Conservation (phyloP, 441 rosid genomes). For the Breynia disticha region DNA sequence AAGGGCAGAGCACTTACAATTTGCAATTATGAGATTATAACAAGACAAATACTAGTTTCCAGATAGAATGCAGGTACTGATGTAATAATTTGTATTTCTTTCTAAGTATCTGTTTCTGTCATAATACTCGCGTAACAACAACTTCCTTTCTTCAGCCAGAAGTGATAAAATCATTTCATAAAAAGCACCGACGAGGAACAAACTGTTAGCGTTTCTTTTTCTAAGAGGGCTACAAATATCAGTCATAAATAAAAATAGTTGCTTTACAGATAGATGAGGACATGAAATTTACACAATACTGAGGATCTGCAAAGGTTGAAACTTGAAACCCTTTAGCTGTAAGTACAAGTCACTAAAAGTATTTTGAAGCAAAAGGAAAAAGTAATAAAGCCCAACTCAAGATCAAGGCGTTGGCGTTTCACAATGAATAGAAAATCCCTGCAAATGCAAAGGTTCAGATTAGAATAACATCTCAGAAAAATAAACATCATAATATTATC, state of each 20-base stretch:
- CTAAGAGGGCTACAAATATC: constrained; percentile 6
- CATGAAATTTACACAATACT: constrained; percentile 21
- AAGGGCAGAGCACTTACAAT: too few relatives aligned
- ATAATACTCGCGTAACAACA: neutral
- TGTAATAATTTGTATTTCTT: neutral
- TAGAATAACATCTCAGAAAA: neutral
- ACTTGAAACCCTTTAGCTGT: constrained; percentile 10
- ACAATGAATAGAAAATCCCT: constrained; percentile 5
- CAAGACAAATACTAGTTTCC: too few relatives aligned
- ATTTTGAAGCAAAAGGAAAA: constrained; percentile 9
- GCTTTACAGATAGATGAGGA: constrained; percentile 26
- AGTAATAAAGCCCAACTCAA: constrained; percentile 7
- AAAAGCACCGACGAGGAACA: neutral
- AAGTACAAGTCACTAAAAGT: constrained; percentile 11
- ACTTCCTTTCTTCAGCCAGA: neutral
- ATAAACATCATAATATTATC: too few relatives aligned
- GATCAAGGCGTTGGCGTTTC: too few relatives aligned
- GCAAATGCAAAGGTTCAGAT: constrained; percentile 8
- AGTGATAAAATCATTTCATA: neutral
- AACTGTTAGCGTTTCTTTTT: neutral
- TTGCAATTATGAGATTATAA: too few relatives aligned
- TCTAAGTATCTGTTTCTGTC: neutral
- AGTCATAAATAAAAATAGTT: constrained; percentile 9
- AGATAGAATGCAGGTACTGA: too few relatives aligned
- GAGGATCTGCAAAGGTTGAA: constrained; percentile 13